These are phyloP conservation scores for Yamadazyma triangularis DNA, from an alignment of 1,139 yeast species.

Conservation along the genomic window DNA sequence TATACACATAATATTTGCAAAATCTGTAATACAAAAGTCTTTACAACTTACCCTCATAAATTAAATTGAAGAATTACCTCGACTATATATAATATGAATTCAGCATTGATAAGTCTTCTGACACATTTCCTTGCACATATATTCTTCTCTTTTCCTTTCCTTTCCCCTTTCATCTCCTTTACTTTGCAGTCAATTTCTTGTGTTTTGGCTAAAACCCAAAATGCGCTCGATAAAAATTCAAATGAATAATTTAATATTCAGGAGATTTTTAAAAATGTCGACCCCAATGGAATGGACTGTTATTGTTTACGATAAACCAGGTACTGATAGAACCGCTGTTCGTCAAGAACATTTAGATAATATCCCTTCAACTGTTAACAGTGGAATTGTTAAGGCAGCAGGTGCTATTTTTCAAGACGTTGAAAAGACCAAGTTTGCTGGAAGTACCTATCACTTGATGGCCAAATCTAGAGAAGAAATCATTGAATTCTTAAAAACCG, in stretches of 20 bases:
- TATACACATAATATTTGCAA: no score
- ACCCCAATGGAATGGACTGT: conserved; percentile 57
- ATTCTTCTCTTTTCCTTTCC: no score
- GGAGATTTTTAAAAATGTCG: conserved; percentile 10
- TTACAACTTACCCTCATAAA: no score
- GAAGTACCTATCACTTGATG: conserved; percentile 59
- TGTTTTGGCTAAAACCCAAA: no score
- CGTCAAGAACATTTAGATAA: conserved; percentile 58
- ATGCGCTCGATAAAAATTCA: neutral
- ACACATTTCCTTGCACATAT: no score
- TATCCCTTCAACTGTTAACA: conserved; percentile 46
- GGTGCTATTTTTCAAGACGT: conserved; percentile 58
- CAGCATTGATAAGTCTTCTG: no score
- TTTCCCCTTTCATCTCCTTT: no score
- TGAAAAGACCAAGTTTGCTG: conserved; percentile 57
- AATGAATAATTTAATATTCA: conserved; percentile 7
- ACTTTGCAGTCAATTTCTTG: no score
- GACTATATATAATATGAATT: no score
- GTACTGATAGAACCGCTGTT: conserved; percentile 49
- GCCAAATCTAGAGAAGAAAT: conserved; percentile 65
- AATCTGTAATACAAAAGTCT: no score
- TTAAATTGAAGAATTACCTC: no score
- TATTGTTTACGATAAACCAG: conserved; percentile 67
- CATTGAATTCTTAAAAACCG: conserved; percentile 57
- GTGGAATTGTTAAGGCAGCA: conserved; percentile 57